These are phyloP conservation scores for Penicillium egyptiacum DNA, from an alignment of 495 filamentous ascomycete genomes.

Conservation along the genomic window DNA sequence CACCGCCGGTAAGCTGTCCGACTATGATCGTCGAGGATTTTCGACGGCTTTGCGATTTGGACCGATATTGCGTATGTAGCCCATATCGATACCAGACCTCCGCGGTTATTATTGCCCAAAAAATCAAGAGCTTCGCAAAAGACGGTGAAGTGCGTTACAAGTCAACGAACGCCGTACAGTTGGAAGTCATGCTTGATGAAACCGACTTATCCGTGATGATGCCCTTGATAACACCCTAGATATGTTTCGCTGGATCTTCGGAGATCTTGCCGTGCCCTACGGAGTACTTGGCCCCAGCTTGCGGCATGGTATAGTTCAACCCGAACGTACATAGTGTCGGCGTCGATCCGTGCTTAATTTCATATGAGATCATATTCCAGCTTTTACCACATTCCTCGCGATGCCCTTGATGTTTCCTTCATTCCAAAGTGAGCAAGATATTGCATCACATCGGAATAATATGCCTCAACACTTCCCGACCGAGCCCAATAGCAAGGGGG, in stretches of 20 bases:
- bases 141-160: constrained; percentile 28
- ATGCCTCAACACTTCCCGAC: neutral
- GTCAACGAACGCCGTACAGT: constrained; percentile 12
- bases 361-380: neutral
- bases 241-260: neutral
- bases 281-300: neutral
- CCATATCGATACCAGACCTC: constrained; percentile 30
- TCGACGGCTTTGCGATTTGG: constrained; percentile 21
- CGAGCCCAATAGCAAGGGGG: constrained; percentile 2
- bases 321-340: neutral
- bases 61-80: constrained; percentile 26
- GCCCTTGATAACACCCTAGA: neutral
- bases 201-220: constrained; percentile 1
- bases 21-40: constrained; percentile 12
- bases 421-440: constrained; percentile 8
- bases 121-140: constrained; percentile 22
- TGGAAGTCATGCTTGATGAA: neutral
- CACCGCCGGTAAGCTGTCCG: constrained; percentile 27
- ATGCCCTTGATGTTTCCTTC: constrained; percentile 1
- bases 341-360: neutral
- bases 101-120: constrained; percentile 19
- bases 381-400: neutral
- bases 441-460: constrained; percentile 7
- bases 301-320: neutral
- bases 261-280: neutral